Percentiles rank a stretch among this genome's conserved stretches.
phyloP scores from a whole-genome alignment of 495 filamentous ascomycete genomes.

The Hypoxylon cercidicola region DNA sequence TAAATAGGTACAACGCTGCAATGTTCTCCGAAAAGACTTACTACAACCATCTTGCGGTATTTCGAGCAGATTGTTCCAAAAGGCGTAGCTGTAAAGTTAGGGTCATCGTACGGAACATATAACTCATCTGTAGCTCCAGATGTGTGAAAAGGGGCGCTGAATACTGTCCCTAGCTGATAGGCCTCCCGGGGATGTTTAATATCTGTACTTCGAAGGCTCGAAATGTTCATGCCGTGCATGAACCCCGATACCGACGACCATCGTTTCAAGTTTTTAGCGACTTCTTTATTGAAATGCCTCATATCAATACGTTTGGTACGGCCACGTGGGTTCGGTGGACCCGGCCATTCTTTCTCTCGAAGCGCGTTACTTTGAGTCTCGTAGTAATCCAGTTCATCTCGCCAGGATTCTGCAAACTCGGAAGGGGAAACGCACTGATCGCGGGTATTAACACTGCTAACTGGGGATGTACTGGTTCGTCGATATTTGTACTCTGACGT shows the following conservation, averaged over 20 bases:
- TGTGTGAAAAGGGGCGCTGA: slow-evolving; percentile 36
- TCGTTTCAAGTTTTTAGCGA: slow-evolving; percentile 2
- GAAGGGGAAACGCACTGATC: slow-evolving; percentile 1
- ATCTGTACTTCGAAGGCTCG: slow-evolving; percentile 28
- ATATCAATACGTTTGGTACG: slow-evolving; percentile 6
- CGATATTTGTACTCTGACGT: neutral
- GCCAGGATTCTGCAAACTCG: neutral
- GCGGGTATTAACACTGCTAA: neutral
- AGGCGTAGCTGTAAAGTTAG: slow-evolving; percentile 32
- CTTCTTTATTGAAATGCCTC: slow-evolving; percentile 14
- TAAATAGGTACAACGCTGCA: slow-evolving; percentile 40
- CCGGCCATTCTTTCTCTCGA: too few species aligned
- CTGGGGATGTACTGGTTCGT: neutral
- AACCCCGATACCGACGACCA: slow-evolving; percentile 12
- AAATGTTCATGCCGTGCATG: slow-evolving; percentile 19
- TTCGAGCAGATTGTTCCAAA: slow-evolving; percentile 38
- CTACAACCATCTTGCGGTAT: slow-evolving; percentile 42
- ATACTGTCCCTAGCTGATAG: slow-evolving; percentile 29
- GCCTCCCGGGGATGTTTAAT: neutral
- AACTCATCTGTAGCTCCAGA: slow-evolving; percentile 8
- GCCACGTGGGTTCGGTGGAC: slow-evolving; percentile 5
- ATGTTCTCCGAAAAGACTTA: slow-evolving; percentile 29
- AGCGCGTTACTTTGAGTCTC: neutral
- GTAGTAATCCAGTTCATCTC: slow-evolving; percentile 27
- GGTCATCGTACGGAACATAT: slow-evolving; percentile 28